Conservation (phyloP, 176 grass and related monocot species). For the Cocos nucifera region DNA sequence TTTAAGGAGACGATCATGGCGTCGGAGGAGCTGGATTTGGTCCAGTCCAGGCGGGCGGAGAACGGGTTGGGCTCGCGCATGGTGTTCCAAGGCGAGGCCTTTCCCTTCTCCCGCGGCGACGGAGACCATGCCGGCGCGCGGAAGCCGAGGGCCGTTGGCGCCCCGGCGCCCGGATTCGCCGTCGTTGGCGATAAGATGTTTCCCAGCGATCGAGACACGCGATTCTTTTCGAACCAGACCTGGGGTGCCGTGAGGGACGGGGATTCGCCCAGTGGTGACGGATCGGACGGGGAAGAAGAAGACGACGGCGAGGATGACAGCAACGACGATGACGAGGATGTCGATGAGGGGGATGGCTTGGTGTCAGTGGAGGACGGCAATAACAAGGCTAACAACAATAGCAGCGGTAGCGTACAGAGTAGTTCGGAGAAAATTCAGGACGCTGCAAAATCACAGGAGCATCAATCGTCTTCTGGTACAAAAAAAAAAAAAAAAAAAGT, state of each 20-base stretch:
- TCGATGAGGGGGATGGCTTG: slow-evolving; percentile 24
- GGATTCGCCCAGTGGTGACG: slow-evolving; percentile 11
- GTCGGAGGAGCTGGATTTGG: slow-evolving; percentile 1
- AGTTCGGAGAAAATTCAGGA: slow-evolving; percentile 22
- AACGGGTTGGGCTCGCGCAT: slow-evolving; percentile 5
- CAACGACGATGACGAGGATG: slow-evolving; percentile 9
- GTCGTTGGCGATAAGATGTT: slow-evolving; percentile 15
- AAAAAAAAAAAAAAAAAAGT: too few species aligned
- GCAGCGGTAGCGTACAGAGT: slow-evolving; percentile 25
- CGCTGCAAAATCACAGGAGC: slow-evolving; percentile 10
- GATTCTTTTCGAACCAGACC: slow-evolving; percentile 18
- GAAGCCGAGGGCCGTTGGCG: too few species aligned
- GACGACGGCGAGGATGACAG: slow-evolving; percentile 29
- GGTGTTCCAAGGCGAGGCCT: slow-evolving; percentile 12
- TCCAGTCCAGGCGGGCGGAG: not conserved
- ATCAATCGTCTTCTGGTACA: slow-evolving; percentile 20
- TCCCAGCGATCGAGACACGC: slow-evolving; percentile 14
- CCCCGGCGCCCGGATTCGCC: slow-evolving; percentile 1
- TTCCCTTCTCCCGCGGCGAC: not conserved
- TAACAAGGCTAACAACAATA: slow-evolving; percentile 23
- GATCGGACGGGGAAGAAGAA: slow-evolving; percentile 18
- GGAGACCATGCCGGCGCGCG: not conserved
- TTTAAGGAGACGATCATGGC: not conserved
- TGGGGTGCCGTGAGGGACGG: slow-evolving; percentile 11
- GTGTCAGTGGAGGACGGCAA: slow-evolving; percentile 25